These are phyloP conservation scores for Gyromitra esculenta DNA, from an alignment of 2,329 filamentous ascomycete genomes.

Conservation along the genomic window DNA sequence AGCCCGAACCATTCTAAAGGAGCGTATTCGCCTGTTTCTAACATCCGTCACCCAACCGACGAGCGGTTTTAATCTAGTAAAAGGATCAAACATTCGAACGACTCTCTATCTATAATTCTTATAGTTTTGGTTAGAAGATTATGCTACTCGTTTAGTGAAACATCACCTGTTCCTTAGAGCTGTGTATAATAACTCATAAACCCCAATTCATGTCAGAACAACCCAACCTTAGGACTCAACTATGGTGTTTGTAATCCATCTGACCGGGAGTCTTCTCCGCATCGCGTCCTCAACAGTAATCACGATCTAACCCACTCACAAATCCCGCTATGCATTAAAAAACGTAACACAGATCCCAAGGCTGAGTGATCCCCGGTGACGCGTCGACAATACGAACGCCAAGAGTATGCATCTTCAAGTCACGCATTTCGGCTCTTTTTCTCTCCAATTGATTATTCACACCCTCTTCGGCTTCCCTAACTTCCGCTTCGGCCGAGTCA, in stretches of 20 bases:
- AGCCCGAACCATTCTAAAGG: too few relatives aligned
- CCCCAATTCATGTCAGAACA: neutral
- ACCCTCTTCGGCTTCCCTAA: neutral
- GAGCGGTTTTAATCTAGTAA: too few relatives aligned
- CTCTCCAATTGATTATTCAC: neutral
- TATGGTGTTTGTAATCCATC: too few relatives aligned
- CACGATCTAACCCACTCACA: neutral
- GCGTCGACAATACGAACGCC: constrained; percentile 18
- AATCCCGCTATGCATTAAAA: neutral
- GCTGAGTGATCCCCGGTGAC: constrained; percentile 31
- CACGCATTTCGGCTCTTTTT: neutral
- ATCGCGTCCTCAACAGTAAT: too few relatives aligned
- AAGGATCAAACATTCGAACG: neutral
- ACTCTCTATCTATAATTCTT: neutral
- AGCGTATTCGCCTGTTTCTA: too few relatives aligned
- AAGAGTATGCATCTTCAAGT: neutral
- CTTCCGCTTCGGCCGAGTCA: neutral
- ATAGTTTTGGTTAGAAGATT: neutral
- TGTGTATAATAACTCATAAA: neutral
- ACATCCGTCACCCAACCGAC: too few relatives aligned
- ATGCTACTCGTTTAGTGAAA: neutral
- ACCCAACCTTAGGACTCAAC: too few relatives aligned
- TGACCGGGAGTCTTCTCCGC: too few relatives aligned
- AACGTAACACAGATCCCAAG: neutral
- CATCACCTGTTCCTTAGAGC: neutral